Conservation (phyloP, 805 yeast species). For the Teunomyces panamensis region DNA sequence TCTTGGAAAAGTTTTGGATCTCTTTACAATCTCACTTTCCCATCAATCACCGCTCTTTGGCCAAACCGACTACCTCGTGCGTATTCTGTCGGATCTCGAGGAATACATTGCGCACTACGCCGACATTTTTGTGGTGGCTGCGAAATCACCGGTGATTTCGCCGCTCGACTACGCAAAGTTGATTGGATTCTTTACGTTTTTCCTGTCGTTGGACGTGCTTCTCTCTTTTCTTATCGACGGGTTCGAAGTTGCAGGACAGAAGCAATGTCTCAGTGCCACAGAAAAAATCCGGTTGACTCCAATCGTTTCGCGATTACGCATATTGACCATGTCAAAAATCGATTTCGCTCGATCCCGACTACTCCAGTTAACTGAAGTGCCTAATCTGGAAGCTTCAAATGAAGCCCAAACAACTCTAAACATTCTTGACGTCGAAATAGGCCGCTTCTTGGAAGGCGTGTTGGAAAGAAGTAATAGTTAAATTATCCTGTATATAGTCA, state of each 20-base stretch:
- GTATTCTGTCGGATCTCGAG: conserved; percentile 62
- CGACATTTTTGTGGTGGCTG: conserved; percentile 11
- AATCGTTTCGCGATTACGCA: conserved; percentile 51
- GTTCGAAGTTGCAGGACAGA: conserved; percentile 22
- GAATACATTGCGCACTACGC: conserved; percentile 50
- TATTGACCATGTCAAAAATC: conserved; percentile 31
- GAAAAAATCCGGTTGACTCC: conserved; percentile 51
- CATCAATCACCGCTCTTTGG: conserved; percentile 41
- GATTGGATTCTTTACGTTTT: conserved; percentile 22
- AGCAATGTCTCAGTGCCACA: conserved; percentile 40
- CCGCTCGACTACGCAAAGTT: conserved; percentile 11
- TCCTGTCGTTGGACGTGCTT: conserved; percentile 36
- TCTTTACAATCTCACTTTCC: conserved; percentile 60
- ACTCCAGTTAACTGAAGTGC: conserved; percentile 1
- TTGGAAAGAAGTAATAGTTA: conserved; percentile 23
- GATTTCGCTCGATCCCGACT: conserved; percentile 15
- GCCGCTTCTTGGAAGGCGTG: conserved; percentile 38
- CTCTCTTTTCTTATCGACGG: conserved; percentile 27
- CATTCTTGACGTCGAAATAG: conserved; percentile 33
- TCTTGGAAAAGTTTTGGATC: conserved; percentile 45
- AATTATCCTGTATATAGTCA: conserved; percentile 4
- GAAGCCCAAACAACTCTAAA: conserved; percentile 5
- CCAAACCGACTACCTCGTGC: conserved; percentile 59
- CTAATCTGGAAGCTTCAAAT: background rate
- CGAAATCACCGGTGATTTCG: conserved; percentile 5